These are phyloP conservation scores for Phlyctochytrium bullatum DNA, from an alignment of 192 early-diverging fungal genomes.

Conservation along the genomic window DNA sequence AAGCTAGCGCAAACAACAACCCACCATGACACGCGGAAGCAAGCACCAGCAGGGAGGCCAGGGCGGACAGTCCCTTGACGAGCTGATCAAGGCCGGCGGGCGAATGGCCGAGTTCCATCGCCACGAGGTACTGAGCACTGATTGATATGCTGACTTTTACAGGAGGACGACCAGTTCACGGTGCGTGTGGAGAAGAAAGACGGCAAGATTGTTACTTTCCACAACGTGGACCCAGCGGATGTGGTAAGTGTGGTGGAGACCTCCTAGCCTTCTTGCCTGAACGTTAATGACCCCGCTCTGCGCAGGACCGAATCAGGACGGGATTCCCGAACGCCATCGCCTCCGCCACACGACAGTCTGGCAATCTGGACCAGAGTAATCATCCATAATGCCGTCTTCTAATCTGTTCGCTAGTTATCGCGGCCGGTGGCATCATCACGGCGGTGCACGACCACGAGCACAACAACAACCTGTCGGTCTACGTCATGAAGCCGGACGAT, in stretches of 20 bases:
- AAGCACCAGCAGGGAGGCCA: too few species aligned
- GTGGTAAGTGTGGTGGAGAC: not conserved
- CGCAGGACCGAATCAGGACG: not conserved
- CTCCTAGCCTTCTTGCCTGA: not conserved
- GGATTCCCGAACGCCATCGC: not conserved
- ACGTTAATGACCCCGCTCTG: not conserved
- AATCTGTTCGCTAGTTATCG: too few species aligned
- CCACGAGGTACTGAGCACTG: not conserved
- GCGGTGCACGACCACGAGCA: not conserved
- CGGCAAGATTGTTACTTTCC: not conserved
- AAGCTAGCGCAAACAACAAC: too few species aligned
- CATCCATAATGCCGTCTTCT: too few species aligned
- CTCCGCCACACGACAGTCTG: not conserved
- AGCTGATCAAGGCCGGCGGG: not conserved
- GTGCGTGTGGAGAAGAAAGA: not conserved
- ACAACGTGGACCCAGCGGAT: not conserved
- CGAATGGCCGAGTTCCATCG: not conserved
- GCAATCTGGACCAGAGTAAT: not conserved
- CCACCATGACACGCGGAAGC: too few species aligned
- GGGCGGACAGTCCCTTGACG: too few species aligned
- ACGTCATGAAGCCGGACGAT: conserved; percentile 2
- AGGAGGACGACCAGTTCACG: not conserved
- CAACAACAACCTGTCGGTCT: not conserved
- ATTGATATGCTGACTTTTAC: not conserved
- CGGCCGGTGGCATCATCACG: not conserved